Conservation (phyloP, 768 basidiomycete species). For the Tulasnella sp. region DNA sequence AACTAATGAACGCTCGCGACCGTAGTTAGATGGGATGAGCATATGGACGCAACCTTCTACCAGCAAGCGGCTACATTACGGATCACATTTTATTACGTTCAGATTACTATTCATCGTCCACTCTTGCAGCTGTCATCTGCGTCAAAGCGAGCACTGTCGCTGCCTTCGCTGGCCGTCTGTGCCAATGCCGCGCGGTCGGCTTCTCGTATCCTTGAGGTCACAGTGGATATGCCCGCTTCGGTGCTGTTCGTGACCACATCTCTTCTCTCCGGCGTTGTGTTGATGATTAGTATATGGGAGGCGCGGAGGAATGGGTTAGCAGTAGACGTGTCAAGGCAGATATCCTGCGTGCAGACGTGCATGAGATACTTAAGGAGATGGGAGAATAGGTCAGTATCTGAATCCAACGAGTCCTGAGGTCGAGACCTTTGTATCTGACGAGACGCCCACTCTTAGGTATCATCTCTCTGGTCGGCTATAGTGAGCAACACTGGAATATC, state of each 20-base stretch:
- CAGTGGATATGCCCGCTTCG: constrained; percentile 25
- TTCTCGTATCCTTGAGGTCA: constrained; percentile 55
- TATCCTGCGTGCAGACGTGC: constrained; percentile 50
- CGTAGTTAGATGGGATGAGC: constrained; percentile 47
- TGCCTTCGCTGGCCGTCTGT: constrained; percentile 63
- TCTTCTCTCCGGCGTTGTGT: constrained; percentile 42
- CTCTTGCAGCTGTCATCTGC: constrained; percentile 48
- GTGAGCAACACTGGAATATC: too few species aligned
- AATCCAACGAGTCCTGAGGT: too few species aligned
- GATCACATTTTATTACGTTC: constrained; percentile 48
- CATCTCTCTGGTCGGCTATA: too few species aligned
- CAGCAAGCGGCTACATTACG: constrained; percentile 49
- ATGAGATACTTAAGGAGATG: constrained; percentile 39
- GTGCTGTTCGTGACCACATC: constrained; percentile 30
- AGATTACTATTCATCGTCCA: constrained; percentile 66
- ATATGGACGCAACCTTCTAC: constrained; percentile 35
- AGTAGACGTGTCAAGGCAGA: constrained; percentile 37
- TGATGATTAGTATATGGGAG: constrained; percentile 58
- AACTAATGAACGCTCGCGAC: too few species aligned
- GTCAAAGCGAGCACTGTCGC: constrained; percentile 28
- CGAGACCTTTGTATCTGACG: too few species aligned
- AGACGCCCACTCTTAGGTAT: too few species aligned
- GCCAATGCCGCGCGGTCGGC: constrained; percentile 69
- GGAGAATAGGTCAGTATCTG: constrained; percentile 25
- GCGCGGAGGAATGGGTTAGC: constrained; percentile 38